A percentile compares a stretch with the other conserved stretches of the same genome.
phyloP scores from a whole-genome alignment of 306 rosid genomes.

The Cucumis melo region DNA sequence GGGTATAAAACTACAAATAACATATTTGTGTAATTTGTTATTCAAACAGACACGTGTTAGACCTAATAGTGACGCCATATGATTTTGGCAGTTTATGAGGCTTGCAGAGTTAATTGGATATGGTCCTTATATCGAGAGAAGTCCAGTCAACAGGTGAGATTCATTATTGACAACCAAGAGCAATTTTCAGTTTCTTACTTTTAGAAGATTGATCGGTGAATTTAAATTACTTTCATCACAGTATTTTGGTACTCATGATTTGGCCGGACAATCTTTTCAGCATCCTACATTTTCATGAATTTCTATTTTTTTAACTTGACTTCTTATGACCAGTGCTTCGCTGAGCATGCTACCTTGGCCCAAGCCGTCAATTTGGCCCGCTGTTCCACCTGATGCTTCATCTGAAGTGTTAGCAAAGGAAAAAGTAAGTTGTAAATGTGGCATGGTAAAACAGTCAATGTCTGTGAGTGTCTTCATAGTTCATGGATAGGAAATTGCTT shows the following conservation, averaged over 20 bases:
- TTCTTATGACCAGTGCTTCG: constrained; percentile 48
- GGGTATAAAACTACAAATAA: neutral
- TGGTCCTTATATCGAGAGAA: constrained; percentile 79
- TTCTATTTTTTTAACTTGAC: constrained; percentile 1
- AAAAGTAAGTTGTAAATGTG: constrained; percentile 43
- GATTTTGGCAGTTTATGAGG: constrained; percentile 87
- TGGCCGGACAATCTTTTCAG: neutral
- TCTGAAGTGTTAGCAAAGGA: constrained; percentile 81
- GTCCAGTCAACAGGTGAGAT: constrained; percentile 88
- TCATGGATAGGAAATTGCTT: neutral
- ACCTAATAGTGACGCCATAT: constrained; percentile 10
- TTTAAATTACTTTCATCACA: neutral
- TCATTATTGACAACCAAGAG: constrained; percentile 4
- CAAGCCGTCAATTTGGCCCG: constrained; percentile 88
- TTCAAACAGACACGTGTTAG: neutral
- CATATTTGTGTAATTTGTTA: neutral
- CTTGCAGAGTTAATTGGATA: constrained; percentile 90
- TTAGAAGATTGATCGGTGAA: neutral
- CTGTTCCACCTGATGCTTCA: constrained; percentile 72
- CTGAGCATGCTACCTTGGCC: constrained; percentile 99
- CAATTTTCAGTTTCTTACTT: neutral
- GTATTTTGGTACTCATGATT: neutral
- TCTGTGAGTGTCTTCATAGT: neutral
- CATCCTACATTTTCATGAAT: neutral
- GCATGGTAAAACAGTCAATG: neutral